Conservation (phyloP, 352 stramenopile genomes). For the Pythium sukuiense region DNA sequence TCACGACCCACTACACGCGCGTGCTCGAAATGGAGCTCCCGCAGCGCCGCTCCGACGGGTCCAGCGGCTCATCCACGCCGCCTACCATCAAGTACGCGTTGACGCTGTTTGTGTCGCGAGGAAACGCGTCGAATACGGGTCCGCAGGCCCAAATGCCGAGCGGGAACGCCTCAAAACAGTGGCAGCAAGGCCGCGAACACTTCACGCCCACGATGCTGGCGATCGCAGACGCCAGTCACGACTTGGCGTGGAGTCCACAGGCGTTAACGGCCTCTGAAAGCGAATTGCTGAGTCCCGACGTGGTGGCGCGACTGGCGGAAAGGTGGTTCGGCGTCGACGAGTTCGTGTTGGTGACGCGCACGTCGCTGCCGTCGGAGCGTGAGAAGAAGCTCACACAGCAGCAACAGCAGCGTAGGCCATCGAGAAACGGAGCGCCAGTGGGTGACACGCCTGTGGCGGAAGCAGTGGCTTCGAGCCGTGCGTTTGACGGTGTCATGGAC, state of each 20-base stretch:
- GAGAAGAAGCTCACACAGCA: constrained; percentile 14
- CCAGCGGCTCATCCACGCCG: constrained; percentile 15
- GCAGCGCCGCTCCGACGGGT: constrained; percentile 21
- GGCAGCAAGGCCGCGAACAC: constrained; percentile 65
- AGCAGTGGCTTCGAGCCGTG: constrained; percentile 15
- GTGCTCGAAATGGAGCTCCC: constrained; percentile 31
- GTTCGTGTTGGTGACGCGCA: constrained; percentile 61
- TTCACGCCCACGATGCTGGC: constrained; percentile 82
- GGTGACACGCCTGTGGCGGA: constrained; percentile 19
- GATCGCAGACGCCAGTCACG: constrained; percentile 48
- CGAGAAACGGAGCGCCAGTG: not conserved
- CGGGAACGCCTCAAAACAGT: constrained; percentile 30
- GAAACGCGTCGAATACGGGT: not conserved
- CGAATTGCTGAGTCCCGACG: constrained; percentile 24
- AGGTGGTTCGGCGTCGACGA: constrained; percentile 76
- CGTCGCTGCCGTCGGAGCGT: constrained; percentile 27
- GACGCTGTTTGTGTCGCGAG: constrained; percentile 40
- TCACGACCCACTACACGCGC: constrained; percentile 12
- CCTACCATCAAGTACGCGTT: constrained; percentile 50
- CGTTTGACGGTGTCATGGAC: constrained; percentile 43
- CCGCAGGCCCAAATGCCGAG: not conserved
- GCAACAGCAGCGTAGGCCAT: constrained; percentile 15
- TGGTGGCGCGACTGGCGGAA: constrained; percentile 41
- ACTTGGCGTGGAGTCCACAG: constrained; percentile 40
- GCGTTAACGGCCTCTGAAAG: not conserved